Conservation (phyloP, 352 stramenopile species). For the Globisporangium abappressorium region DNA sequence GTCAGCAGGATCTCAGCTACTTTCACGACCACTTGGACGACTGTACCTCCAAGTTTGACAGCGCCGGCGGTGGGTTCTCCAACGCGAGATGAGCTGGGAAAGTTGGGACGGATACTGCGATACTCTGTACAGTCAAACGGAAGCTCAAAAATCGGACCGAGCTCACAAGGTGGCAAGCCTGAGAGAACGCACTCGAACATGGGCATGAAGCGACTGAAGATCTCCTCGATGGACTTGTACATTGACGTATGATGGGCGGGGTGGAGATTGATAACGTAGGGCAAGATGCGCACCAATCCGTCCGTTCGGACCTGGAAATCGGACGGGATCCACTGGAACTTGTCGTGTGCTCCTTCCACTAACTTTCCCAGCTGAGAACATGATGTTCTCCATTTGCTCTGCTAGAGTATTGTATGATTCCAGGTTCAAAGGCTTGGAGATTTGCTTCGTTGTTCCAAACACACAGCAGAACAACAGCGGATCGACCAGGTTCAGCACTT, state of each 20-base stretch:
- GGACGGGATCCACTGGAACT: conserved; percentile 38
- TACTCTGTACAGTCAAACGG: no score
- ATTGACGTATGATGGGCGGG: conserved; percentile 18
- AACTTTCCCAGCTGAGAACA: neutral
- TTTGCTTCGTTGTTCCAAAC: conserved; percentile 25
- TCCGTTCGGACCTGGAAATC: conserved; percentile 23
- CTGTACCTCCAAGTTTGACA: neutral
- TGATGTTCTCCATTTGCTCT: conserved; percentile 31
- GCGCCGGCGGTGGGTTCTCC: no score
- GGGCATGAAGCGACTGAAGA: conserved; percentile 36
- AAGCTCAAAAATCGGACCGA: no score
- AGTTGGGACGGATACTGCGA: no score
- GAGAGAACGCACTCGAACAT: conserved; percentile 34
- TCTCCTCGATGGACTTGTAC: conserved; percentile 27
- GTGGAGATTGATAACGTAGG: conserved; percentile 61
- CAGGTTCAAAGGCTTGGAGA: neutral
- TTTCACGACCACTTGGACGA: conserved; percentile 46
- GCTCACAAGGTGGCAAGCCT: no score
- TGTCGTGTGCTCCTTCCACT: no score
- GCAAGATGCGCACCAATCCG: conserved; percentile 23
- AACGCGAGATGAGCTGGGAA: no score
- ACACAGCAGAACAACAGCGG: conserved; percentile 63
- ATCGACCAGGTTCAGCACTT: conserved; percentile 55
- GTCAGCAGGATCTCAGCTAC: conserved; percentile 48
- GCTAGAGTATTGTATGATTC: neutral